Conservation (phyloP, 345 rosid genomes). For the Hibiscus trionum region DNA sequence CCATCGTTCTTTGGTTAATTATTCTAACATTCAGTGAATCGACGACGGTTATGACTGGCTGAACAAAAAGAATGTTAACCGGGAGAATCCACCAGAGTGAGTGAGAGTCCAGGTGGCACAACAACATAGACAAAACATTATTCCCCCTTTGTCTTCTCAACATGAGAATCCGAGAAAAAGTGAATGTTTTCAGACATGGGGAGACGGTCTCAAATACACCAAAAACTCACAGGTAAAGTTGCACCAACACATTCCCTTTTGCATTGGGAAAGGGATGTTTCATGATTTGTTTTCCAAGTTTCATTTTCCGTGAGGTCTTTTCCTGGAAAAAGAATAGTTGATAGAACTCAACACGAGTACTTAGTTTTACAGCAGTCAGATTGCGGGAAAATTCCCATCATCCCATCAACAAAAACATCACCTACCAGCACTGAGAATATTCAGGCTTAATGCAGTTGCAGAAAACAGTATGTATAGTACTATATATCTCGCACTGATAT, state of each 20-base stretch:
- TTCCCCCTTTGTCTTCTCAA: not conserved
- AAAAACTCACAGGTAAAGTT: not conserved
- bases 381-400: not conserved
- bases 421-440: no score
- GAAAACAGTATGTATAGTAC: no score
- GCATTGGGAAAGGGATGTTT: conserved; percentile 5
- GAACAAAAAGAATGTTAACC: not conserved
- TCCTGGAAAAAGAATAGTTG: not conserved
- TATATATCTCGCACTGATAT: not conserved
- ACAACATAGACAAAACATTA: not conserved
- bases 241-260: not conserved
- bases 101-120: not conserved
- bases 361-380: no score
- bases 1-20: no score
- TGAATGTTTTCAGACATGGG: not conserved
- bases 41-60: not conserved
- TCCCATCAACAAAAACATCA: no score
- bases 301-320: not conserved
- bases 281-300: not conserved
- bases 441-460: no score
- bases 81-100: not conserved
- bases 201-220: conserved; percentile 4
- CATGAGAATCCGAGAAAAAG: conserved; percentile 13
- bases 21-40: conserved; percentile 1
- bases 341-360: not conserved